These are phyloP conservation scores for Podospora comata DNA, from an alignment of 495 filamentous ascomycete species.

Conservation along the genomic window DNA sequence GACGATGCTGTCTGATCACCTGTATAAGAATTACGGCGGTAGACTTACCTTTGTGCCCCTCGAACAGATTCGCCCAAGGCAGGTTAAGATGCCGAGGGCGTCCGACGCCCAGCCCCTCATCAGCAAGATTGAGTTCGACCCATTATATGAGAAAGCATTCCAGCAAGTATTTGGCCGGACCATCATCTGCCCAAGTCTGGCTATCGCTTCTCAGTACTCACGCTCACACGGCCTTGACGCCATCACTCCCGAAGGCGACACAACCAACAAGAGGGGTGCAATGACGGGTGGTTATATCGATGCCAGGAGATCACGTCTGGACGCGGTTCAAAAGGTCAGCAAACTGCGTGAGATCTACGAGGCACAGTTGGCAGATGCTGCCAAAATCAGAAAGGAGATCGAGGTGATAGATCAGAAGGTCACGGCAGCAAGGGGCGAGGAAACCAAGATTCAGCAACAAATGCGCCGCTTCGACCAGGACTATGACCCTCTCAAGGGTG, in stretches of 20 bases:
- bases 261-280: conserved; percentile 88
- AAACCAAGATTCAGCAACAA: conserved; percentile 79
- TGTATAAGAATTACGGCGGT: conserved; percentile 77
- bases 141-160: conserved; percentile 76
- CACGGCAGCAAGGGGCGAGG: conserved; percentile 72
- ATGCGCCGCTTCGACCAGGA: conserved; percentile 74
- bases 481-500: conserved; percentile 72
- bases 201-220: conserved; percentile 82
- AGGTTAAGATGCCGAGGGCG: conserved; percentile 73
- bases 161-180: conserved; percentile 93
- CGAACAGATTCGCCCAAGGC: conserved; percentile 66
- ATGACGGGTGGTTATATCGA: conserved; percentile 93
- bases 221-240: conserved; percentile 85
- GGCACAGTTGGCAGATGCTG: conserved; percentile 48
- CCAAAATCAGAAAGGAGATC: conserved; percentile 52
- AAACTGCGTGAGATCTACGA: conserved; percentile 75
- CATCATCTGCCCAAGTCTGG: conserved; percentile 85
- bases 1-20: conserved; percentile 69
- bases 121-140: conserved; percentile 77
- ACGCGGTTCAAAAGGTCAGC: conserved; percentile 73
- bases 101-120: conserved; percentile 85
- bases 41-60: conserved; percentile 94
- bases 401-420: conserved; percentile 81
- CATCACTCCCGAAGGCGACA: conserved; percentile 91
- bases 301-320: conserved; percentile 72